Percentiles rank a stretch among this genome's conserved stretches.
Conservation (phyloP, 2,329 filamentous ascomycete genomes). For the Botryotinia convoluta region DNA sequence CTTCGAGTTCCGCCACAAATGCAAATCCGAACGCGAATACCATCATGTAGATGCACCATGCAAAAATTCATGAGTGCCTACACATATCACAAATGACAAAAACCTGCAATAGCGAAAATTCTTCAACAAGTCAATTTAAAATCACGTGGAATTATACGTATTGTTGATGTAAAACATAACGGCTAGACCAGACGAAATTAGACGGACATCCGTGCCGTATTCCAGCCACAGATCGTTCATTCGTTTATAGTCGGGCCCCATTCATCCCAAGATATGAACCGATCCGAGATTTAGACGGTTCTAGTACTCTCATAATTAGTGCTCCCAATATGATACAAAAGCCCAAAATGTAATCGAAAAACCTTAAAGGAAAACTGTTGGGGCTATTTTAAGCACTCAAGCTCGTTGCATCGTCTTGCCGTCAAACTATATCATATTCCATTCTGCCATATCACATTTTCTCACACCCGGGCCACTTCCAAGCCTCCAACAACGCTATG, state of each 20-base stretch:
- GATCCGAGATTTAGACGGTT: background rate
- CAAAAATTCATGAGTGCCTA: background rate
- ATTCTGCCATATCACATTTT: background rate
- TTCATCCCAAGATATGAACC: background rate
- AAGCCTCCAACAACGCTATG: background rate
- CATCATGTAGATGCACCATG: background rate
- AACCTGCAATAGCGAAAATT: background rate
- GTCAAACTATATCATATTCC: background rate
- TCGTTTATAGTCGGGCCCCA: background rate
- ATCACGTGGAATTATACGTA: constrained; percentile 3
- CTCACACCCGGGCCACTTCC: background rate
- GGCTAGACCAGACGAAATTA: background rate
- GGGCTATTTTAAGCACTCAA: background rate
- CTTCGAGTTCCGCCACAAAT: background rate
- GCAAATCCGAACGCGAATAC: background rate
- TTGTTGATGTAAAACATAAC: background rate
- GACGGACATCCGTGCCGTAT: background rate
- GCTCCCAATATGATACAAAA: constrained; percentile 7
- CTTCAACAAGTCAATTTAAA: constrained; percentile 3
- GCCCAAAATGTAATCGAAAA: constrained; percentile 4
- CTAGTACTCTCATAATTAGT: background rate
- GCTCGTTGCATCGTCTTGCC: background rate
- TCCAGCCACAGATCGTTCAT: constrained; percentile 4
- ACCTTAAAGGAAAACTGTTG: background rate
- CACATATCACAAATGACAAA: background rate